Conservation (phyloP, 2,329 filamentous ascomycete species). For the Lasiodiplodia sp. region DNA sequence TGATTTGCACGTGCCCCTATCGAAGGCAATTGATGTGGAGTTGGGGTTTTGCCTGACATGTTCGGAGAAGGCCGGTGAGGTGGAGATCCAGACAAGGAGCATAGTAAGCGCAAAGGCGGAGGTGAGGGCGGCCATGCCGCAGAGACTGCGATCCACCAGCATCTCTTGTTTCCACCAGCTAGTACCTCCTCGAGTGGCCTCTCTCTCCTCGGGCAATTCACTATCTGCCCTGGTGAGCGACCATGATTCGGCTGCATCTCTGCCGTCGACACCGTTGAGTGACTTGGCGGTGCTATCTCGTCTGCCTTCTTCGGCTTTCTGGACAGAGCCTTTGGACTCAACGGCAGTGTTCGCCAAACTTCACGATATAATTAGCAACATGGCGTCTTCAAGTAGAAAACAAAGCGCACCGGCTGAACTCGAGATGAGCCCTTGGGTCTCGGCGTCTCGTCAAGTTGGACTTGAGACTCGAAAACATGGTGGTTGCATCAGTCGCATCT, state of each 20-base stretch:
- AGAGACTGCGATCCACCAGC: constrained; percentile 39
- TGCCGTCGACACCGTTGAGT: neutral
- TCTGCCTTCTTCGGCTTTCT: neutral
- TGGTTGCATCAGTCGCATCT: neutral
- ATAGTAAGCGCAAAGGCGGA: constrained; percentile 32
- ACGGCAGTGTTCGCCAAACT: neutral
- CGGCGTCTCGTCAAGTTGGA: neutral
- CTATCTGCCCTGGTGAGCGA: neutral
- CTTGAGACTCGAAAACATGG: neutral
- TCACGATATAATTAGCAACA: neutral
- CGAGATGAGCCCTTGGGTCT: neutral
- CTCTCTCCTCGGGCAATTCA: neutral
- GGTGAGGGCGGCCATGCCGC: constrained; percentile 39
- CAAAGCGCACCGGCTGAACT: neutral
- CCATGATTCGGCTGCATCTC: neutral
- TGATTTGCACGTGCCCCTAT: neutral
- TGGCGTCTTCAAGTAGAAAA: neutral
- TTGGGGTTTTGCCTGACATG: neutral
- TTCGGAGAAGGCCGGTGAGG: neutral
- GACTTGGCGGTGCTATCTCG: neutral
- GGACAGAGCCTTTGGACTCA: neutral
- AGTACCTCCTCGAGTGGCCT: neutral
- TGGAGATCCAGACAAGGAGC: neutral
- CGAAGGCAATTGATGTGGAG: neutral
- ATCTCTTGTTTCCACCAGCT: constrained; percentile 42